phyloP scores from a whole-genome alignment of 2,329 filamentous ascomycete genomes.

The Monosporascus sp. region DNA sequence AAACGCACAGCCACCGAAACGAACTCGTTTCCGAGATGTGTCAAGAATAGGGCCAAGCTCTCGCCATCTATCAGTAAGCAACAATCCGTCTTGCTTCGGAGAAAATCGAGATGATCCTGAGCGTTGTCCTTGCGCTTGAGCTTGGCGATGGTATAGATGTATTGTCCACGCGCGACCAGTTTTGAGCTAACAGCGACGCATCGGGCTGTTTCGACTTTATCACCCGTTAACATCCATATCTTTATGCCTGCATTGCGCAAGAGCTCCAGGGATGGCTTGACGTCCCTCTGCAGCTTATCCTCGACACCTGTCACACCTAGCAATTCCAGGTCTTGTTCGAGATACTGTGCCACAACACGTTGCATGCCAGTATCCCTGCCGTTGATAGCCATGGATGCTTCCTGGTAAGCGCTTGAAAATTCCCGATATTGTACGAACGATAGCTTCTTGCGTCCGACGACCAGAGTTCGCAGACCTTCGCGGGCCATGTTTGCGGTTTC shows the following conservation, averaged over 20 bases:
- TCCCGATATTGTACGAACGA: constrained; percentile 74
- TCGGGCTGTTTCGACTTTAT: constrained; percentile 95
- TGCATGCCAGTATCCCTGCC: constrained; percentile 80
- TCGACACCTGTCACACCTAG: constrained; percentile 97
- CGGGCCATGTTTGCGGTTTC: constrained; percentile 99
- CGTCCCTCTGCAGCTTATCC: constrained; percentile 91
- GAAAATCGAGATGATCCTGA: constrained; percentile 81
- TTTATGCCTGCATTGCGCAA: constrained; percentile 96
- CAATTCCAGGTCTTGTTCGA: constrained; percentile 86
- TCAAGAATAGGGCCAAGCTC: constrained; percentile 77
- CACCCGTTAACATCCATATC: constrained; percentile 99
- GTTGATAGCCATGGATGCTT: constrained; percentile 74
- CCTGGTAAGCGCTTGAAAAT: constrained; percentile 69
- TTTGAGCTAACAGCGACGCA: constrained; percentile 96
- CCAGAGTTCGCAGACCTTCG: constrained; percentile 87
- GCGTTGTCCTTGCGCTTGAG: constrained; percentile 78
- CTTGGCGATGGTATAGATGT: constrained; percentile 89
- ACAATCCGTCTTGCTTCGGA: constrained; percentile 79
- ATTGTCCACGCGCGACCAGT: constrained; percentile 86
- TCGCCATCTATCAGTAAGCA: constrained; percentile 94
- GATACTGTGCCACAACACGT: constrained; percentile 68
- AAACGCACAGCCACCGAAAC: constrained; percentile 82
- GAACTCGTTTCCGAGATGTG: constrained; percentile 77
- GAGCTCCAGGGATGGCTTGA: constrained; percentile 91
- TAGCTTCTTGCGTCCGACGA: constrained; percentile 87